Evolutionary conservation across 768 basidiomycete genomes (phyloP).

Genomic region (Mycena sanguinolenta): DNA sequence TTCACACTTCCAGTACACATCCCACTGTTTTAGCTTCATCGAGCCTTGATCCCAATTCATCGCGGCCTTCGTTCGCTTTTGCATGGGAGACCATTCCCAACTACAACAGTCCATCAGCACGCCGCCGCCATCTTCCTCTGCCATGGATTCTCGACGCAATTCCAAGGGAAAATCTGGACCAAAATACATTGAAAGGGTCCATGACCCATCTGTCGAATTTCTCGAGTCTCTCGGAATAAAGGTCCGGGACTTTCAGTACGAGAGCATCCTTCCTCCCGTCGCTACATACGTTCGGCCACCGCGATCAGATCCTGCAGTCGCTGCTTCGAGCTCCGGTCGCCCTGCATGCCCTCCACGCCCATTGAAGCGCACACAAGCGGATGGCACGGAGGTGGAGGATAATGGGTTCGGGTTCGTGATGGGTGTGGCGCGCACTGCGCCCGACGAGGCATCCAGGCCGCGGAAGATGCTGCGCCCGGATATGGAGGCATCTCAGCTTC

Average conservation of each 20-base stretch:
- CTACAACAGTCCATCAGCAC: constrained; percentile 14
- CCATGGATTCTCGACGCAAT: constrained; percentile 1
- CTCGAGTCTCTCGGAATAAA: constrained; percentile 55
- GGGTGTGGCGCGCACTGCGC: constrained; percentile 26
- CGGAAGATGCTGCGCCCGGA: constrained; percentile 19
- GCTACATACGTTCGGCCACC: constrained; percentile 52
- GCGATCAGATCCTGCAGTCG: constrained; percentile 46
- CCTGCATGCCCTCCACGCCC: neutral
- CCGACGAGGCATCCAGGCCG: neutral
- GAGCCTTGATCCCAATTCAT: neutral
- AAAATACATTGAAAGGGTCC: too few species aligned
- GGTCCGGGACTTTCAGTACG: constrained; percentile 71
- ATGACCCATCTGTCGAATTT: constrained; percentile 40
- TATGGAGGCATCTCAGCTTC: neutral
- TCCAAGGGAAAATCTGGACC: too few species aligned
- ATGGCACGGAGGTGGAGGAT: constrained; percentile 28
- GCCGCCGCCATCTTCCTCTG: constrained; percentile 3
- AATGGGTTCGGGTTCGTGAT: constrained; percentile 26
- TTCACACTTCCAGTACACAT: too few species aligned
- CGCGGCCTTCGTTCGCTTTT: neutral
- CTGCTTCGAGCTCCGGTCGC: constrained; percentile 36
- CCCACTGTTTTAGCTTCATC: neutral
- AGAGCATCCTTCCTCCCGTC: constrained; percentile 74
- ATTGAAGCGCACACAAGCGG: constrained; percentile 25
- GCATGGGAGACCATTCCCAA: constrained; percentile 19